These are phyloP conservation scores for Triangularia setosa DNA, from an alignment of 2,329 filamentous ascomycete genomes.

Conservation along the genomic window DNA sequence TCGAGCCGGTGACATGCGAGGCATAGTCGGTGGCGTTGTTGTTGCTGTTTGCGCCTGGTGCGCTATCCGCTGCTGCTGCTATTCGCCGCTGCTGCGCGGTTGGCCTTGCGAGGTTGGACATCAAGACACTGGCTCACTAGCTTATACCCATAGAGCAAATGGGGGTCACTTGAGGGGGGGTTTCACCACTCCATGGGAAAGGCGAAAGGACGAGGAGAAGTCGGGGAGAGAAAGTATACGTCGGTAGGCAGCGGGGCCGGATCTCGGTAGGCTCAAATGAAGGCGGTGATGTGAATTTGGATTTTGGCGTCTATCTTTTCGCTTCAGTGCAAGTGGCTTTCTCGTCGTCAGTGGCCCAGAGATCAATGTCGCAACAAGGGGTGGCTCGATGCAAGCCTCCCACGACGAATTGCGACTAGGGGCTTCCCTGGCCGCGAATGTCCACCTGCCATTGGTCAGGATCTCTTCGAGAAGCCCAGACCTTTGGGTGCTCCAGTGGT, in stretches of 20 bases:
- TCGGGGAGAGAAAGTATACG: not conserved
- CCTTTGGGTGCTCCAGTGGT: not conserved
- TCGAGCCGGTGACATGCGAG: constrained; percentile 8
- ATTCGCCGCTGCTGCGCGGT: constrained; percentile 24
- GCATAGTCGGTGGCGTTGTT: constrained; percentile 4
- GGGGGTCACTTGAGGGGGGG: not conserved
- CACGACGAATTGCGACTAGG: not conserved
- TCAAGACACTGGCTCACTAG: constrained; percentile 18
- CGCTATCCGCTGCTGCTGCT: constrained; percentile 10
- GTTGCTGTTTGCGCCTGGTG: constrained; percentile 7
- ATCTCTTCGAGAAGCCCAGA: not conserved
- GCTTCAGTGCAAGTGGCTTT: not conserved
- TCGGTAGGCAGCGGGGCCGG: not conserved
- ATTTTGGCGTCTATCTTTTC: not conserved
- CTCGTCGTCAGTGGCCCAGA: not conserved
- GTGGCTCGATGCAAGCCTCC: not conserved
- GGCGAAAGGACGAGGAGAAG: not conserved
- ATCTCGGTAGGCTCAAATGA: not conserved
- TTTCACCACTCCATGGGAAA: constrained; percentile 1
- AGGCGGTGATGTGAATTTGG: not conserved
- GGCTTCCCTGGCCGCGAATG: not conserved
- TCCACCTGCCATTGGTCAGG: not conserved
- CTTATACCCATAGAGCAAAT: constrained; percentile 7
- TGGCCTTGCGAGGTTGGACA: constrained; percentile 26
- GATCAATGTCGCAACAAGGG: not conserved